phyloP scores from a whole-genome alignment of 805 yeast species.

The Hanseniaspora vineae region DNA sequence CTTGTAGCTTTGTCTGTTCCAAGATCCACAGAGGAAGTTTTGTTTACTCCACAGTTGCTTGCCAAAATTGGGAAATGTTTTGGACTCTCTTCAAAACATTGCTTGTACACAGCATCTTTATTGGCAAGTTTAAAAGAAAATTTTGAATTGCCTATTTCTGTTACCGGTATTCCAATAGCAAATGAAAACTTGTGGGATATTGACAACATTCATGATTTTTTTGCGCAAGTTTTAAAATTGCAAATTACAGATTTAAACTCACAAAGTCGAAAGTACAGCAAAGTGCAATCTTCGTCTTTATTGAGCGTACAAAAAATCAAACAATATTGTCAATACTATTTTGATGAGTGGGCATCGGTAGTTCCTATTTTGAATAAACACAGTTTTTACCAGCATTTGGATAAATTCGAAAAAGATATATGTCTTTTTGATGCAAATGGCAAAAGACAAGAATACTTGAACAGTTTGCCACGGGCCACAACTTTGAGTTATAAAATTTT shows the following conservation, averaged over 20 bases:
- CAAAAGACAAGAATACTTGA: background rate
- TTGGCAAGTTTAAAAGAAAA: constrained; percentile 56
- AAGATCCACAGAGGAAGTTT: constrained; percentile 64
- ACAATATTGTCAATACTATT: constrained; percentile 51
- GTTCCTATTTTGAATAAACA: constrained; percentile 60
- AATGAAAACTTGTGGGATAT: constrained; percentile 17
- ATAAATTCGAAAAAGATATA: constrained; percentile 8
- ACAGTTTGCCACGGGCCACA: constrained; percentile 6
- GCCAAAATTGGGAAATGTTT: constrained; percentile 57
- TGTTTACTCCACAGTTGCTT: constrained; percentile 58
- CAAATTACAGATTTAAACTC: constrained; percentile 3
- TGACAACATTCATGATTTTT: constrained; percentile 15
- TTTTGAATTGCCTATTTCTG: constrained; percentile 22
- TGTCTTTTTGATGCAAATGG: background rate
- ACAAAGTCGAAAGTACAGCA: background rate
- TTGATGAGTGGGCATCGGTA: constrained; percentile 64
- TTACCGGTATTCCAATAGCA: constrained; percentile 10
- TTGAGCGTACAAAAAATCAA: constrained; percentile 30
- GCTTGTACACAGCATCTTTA: constrained; percentile 58
- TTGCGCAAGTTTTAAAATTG: constrained; percentile 13
- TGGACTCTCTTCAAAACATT: constrained; percentile 60
- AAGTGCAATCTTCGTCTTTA: constrained; percentile 7
- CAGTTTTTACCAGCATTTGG: constrained; percentile 51
- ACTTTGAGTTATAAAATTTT: constrained; percentile 20
- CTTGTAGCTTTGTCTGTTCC: constrained; percentile 64